Percentiles rank a stretch among this genome's conserved stretches.
Conservation (phyloP, 2,329 filamentous ascomycete species). For the Dichotomopilus funicola region DNA sequence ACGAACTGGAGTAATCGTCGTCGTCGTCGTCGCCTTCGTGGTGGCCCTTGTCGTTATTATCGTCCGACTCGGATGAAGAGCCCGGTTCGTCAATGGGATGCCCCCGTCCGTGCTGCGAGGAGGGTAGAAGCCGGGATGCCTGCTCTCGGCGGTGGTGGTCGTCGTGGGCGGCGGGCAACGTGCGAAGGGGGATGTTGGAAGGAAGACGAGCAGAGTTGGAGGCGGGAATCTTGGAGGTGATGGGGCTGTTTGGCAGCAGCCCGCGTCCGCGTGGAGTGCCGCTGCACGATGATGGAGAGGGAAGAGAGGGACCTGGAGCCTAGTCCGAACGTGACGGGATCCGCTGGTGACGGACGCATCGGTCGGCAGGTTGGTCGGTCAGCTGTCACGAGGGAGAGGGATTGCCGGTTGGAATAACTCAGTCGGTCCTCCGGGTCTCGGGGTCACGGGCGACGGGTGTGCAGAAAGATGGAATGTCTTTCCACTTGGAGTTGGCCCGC, state of each 20-base stretch:
- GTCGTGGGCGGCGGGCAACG: conserved; percentile 44
- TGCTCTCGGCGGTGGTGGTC: conserved; percentile 35
- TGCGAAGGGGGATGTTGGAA: conserved; percentile 83
- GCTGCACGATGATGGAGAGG: conserved; percentile 3
- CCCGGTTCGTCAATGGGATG: conserved; percentile 42
- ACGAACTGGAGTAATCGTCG: conserved; percentile 45
- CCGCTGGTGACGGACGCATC: conserved; percentile 16
- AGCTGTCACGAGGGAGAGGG: conserved; percentile 6
- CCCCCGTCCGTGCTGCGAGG: conserved; percentile 36
- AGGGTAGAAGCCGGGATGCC: conserved; percentile 41
- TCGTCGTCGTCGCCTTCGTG: too few relatives aligned
- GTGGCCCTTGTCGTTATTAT: conserved; percentile 32
- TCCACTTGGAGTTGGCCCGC: too few relatives aligned
- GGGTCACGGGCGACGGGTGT: conserved; percentile 7
- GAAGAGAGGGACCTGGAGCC: background rate
- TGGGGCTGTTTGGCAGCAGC: conserved; percentile 74
- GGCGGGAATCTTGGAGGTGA: conserved; percentile 77
- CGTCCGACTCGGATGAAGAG: conserved; percentile 44
- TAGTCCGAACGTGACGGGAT: conserved; percentile 12
- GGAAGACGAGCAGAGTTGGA: conserved; percentile 60
- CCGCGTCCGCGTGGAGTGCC: conserved; percentile 46
- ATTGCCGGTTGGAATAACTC: background rate
- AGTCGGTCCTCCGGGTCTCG: background rate
- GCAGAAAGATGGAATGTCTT: conserved; percentile 1
- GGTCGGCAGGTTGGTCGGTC: conserved; percentile 8